Percentiles rank a stretch among this genome's conserved stretches.
These are phyloP conservation scores for Pichia cactophila DNA, from an alignment of 1,139 yeast genomes.

Conservation along the genomic window DNA sequence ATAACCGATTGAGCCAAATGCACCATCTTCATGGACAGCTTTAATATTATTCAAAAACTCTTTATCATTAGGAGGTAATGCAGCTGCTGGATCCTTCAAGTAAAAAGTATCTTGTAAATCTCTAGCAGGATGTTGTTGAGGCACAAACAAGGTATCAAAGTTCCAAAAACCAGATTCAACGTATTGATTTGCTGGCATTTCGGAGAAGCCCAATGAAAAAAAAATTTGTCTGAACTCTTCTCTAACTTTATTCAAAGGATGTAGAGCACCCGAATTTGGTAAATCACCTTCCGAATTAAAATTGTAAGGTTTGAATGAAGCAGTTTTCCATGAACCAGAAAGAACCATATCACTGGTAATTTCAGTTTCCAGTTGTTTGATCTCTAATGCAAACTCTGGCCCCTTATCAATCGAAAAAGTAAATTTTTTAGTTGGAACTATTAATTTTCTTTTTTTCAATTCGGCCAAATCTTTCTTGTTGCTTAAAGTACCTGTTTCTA, in stretches of 20 bases:
- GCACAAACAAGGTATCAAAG: constrained; percentile 90
- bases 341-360: constrained; percentile 86
- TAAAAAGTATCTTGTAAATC: constrained; percentile 97
- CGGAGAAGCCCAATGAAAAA: constrained; percentile 96
- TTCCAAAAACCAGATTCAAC: constrained; percentile 99
- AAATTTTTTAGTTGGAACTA: constrained; percentile 61
- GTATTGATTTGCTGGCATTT: constrained; percentile 97
- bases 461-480: constrained; percentile 60
- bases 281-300: constrained; percentile 89
- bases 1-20: constrained; percentile 92
- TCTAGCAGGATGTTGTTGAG: constrained; percentile 99
- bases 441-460: constrained; percentile 88
- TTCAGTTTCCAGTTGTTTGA: constrained; percentile 83
- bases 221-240: constrained; percentile 97
- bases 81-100: constrained; percentile 80
- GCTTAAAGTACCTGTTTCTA: constrained; percentile 46
- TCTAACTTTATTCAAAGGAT: constrained; percentile 91
- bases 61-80: constrained; percentile 75
- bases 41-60: constrained; percentile 71
- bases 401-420: constrained; percentile 78
- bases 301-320: constrained; percentile 89
- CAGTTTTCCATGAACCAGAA: constrained; percentile 73
- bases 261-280: constrained; percentile 88
- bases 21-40: constrained; percentile 82
- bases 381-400: constrained; percentile 70